phyloP scores from a whole-genome alignment of 2,329 filamentous ascomycete genomes.

The Botrytis sinoallii region DNA sequence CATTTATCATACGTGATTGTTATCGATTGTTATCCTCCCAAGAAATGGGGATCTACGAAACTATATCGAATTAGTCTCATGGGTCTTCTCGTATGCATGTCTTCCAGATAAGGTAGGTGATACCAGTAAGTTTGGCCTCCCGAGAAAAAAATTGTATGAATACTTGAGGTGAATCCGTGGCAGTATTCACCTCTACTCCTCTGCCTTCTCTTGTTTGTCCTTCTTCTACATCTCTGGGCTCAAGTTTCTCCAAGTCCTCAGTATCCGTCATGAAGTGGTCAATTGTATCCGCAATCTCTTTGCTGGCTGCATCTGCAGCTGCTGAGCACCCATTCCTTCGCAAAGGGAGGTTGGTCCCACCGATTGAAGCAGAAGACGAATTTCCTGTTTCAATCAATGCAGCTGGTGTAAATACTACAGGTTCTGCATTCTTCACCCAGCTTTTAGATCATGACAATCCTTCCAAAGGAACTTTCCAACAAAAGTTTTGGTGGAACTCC shows the following conservation, averaged over 20 bases:
- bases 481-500: constrained; percentile 52
- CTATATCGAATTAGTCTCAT: neutral
- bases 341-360: constrained; percentile 29
- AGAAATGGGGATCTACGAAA: constrained; percentile 4
- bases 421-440: constrained; percentile 41
- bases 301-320: constrained; percentile 22
- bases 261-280: constrained; percentile 31
- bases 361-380: constrained; percentile 28
- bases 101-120: constrained; percentile 19
- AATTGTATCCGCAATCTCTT: constrained; percentile 27
- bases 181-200: neutral
- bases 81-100: constrained; percentile 3
- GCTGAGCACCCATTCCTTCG: constrained; percentile 26
- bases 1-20: neutral
- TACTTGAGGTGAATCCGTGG: neutral
- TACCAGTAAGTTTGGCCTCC: neutral
- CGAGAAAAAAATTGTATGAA: neutral
- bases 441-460: constrained; percentile 57
- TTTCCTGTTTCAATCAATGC: constrained; percentile 15
- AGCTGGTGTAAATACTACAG: constrained; percentile 24
- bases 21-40: constrained; percentile 8
- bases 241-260: neutral
- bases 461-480: constrained; percentile 52
- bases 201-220: neutral
- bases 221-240: neutral